phyloP scores from a whole-genome alignment of 202 grass and related monocot species.

The Brachypodium distachyon region DNA sequence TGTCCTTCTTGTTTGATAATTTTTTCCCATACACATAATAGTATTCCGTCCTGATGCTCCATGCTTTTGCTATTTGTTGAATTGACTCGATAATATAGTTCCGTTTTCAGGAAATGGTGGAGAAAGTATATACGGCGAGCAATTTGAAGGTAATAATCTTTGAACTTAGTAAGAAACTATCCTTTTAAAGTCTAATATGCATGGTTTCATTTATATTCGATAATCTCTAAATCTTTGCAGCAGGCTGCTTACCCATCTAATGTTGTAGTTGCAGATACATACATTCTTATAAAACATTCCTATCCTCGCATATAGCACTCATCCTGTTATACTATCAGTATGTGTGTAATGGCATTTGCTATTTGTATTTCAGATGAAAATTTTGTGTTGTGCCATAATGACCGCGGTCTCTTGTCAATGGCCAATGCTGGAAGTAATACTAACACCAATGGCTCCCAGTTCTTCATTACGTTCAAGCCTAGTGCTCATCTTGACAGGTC shows the following conservation, averaged over 20 bases:
- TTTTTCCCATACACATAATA: not conserved
- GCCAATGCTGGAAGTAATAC: conserved; percentile 67
- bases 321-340: not conserved
- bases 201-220: not conserved
- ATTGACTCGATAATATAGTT: conserved; percentile 19
- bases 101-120: conserved; percentile 71
- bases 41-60: not conserved
- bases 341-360: conserved; percentile 5
- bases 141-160: conserved; percentile 69
- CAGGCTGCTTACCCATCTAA: not conserved
- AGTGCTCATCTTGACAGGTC: conserved; percentile 80
- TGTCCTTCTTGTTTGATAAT: not conserved
- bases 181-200: not conserved
- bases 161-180: conserved; percentile 6
- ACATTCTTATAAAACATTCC: not conserved
- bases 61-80: not conserved
- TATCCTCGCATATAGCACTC: not conserved
- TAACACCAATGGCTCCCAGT: conserved; percentile 79
- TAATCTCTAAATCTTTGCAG: not conserved
- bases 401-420: conserved; percentile 77
- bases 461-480: conserved; percentile 91
- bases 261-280: not conserved
- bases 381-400: conserved; percentile 59
- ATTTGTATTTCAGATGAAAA: conserved; percentile 87
- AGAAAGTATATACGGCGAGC: conserved; percentile 84